Percentiles rank a stretch among this genome's conserved stretches.
Evolutionary conservation across 208 protist genomes (phyloP).

Genomic region (Acanthamoeba healyi): DNA sequence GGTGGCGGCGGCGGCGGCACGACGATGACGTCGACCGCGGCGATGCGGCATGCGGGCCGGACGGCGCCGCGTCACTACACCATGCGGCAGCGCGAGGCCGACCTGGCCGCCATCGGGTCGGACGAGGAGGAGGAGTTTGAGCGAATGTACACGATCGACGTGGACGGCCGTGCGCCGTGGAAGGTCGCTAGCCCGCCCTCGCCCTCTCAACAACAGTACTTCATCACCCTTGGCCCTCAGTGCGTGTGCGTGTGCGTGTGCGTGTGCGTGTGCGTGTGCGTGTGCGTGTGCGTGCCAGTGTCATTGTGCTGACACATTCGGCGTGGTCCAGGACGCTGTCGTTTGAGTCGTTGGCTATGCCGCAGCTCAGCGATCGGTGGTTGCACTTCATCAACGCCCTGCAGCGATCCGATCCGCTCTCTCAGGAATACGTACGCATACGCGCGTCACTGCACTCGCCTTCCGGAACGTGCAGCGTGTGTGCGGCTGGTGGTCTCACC

Average conservation of each 20-base stretch:
- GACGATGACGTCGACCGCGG: background rate
- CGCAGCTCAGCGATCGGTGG: conserved; percentile 3
- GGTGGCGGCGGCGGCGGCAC: too few relatives aligned
- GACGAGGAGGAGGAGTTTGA: conserved; percentile 9
- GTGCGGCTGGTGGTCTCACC: too few relatives aligned
- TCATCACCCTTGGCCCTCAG: background rate
- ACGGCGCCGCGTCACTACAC: background rate
- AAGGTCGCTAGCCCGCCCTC: background rate
- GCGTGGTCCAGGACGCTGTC: background rate
- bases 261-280: background rate
- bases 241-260: background rate
- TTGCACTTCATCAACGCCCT: background rate
- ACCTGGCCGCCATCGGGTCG: background rate
- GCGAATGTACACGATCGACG: conserved; percentile 24
- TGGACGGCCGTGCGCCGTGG: background rate
- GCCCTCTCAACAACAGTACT: background rate
- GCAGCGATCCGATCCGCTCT: background rate
- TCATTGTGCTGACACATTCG: too few relatives aligned
- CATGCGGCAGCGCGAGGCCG: conserved; percentile 12
- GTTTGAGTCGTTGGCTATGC: background rate
- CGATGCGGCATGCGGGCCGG: background rate
- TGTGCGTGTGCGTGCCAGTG: background rate
- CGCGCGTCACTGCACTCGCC: background rate
- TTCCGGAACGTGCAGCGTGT: background rate
- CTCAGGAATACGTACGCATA: background rate